These are phyloP conservation scores for Bocquillonia castaneifolia DNA, from an alignment of 441 rosid species.

Conservation along the genomic window DNA sequence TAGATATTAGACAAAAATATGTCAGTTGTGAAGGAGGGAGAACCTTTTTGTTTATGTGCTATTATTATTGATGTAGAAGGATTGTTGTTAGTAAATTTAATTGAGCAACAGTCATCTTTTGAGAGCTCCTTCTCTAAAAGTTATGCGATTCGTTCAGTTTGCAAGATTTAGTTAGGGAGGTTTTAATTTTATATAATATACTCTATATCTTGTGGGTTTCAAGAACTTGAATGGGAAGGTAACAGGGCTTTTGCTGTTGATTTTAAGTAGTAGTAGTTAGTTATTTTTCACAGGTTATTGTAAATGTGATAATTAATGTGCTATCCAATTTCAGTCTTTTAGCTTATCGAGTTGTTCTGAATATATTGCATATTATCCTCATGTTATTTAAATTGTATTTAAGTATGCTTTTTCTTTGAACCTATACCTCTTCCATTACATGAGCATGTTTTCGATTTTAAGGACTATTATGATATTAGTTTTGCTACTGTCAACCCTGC, in stretches of 20 bases:
- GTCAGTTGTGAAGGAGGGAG: neutral
- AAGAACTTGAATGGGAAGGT: neutral
- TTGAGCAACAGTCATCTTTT: neutral
- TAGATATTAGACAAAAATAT: neutral
- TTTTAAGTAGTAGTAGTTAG: neutral
- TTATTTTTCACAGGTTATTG: too few relatives aligned
- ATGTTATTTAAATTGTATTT: neutral
- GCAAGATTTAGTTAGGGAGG: neutral
- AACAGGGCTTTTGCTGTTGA: neutral
- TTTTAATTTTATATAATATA: neutral
- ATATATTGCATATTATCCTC: neutral
- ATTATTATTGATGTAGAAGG: neutral
- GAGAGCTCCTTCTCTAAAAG: neutral
- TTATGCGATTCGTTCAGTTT: neutral
- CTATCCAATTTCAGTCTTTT: neutral
- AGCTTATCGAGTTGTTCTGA: neutral
- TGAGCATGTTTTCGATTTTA: slow-evolving; percentile 6
- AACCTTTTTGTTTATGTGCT: neutral
- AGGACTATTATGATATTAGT: slow-evolving; percentile 7
- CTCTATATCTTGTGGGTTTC: neutral
- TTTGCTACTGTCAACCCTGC: slow-evolving; percentile 23
- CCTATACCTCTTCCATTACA: neutral
- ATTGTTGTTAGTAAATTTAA: neutral
- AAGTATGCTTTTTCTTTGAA: neutral
- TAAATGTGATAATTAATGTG: too few relatives aligned